Conservation (phyloP, 2,329 filamentous ascomycete species). For the Penicillium brasilianum region DNA sequence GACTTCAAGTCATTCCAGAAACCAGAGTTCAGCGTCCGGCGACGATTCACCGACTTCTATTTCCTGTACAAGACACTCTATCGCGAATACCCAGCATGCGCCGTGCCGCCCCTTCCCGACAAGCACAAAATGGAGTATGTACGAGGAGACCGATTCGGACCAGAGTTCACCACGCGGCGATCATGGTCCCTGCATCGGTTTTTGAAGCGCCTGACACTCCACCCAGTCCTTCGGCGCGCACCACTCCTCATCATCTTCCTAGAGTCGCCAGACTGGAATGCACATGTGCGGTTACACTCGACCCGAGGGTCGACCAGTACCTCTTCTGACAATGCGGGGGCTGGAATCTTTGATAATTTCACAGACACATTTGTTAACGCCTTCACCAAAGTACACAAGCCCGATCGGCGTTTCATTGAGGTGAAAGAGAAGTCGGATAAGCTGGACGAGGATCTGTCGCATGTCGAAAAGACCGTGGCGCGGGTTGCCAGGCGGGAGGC, state of each 20-base stretch:
- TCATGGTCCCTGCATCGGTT: conserved; percentile 92
- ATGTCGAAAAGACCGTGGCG: conserved; percentile 95
- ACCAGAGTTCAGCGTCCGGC: conserved; percentile 75
- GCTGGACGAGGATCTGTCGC: conserved; percentile 87
- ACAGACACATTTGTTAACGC: conserved; percentile 97
- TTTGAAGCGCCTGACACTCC: conserved; percentile 80
- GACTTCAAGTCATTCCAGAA: conserved; percentile 93
- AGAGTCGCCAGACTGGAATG: conserved; percentile 94
- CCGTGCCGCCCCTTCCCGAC: conserved; percentile 91
- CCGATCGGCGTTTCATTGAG: conserved; percentile 92
- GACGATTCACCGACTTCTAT: conserved; percentile 96
- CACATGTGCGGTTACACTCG: conserved; percentile 82
- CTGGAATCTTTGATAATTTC: conserved; percentile 88
- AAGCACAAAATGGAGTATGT: conserved; percentile 99
- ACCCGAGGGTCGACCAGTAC: conserved; percentile 63
- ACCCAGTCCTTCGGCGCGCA: conserved; percentile 84
- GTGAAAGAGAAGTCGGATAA: conserved; percentile 92
- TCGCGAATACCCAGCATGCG: conserved; percentile 86
- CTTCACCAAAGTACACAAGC: conserved; percentile 94
- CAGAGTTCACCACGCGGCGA: conserved; percentile 87
- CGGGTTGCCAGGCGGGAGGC: conserved; percentile 84
- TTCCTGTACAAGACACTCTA: conserved; percentile 91
- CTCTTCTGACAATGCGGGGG: conserved; percentile 49
- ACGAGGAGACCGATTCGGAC: conserved; percentile 89
- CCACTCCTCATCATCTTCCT: conserved; percentile 86